Evolutionary conservation across 495 filamentous ascomycete species (phyloP), one percentile per base, ranked within the genome.

Genomic region (Cercophora sp.): DNA sequence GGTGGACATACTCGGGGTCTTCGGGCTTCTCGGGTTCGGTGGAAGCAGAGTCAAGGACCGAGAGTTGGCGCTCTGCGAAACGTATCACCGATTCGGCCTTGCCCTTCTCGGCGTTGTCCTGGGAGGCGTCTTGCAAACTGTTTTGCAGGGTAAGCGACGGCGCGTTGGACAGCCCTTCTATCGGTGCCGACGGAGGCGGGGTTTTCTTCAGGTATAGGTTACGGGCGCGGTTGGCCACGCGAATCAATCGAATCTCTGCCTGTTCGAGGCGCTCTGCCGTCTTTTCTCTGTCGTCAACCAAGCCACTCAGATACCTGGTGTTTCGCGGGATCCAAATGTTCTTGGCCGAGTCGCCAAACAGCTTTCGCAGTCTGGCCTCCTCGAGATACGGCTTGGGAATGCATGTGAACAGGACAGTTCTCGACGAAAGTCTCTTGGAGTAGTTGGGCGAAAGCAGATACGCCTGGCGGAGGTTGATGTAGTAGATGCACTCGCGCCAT

Each of bases 371-470:
- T 41, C 76, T 79, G 20, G 68, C 68, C 54, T 82, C 75, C 8
- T 79, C 76, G 16, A 80, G 70, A 27, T 81, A 81, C 1, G 77
- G 79, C 29, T 77, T 73, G 0, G 85, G 84, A 1, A 85, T 82
- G 13, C 79, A 85, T 51, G 85, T 79, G 63, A 87, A 89, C 4
- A 89, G 73, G 1, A 88, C 83, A 0, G 85, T 87, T 29, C 82
- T 68, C 0, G 85, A 82, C 0, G 85, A 88, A 8, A 89, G 78
- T 0, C 85, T 77, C 16, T 79, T 69, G 4, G 81, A 74, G 53
- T 85, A 80, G n/a, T 79, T 78, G 3, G 82, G 83, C 3, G 85
- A 84, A n/a, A 86, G 76, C 15, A 82, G 77, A 67, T 86, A 88
- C 13, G 85, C 84, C 62, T 88, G 86, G 29, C 85, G 79, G 1